phyloP scores from a whole-genome alignment of 1,284 basidiomycete species.

The Tausonia pullulans region DNA sequence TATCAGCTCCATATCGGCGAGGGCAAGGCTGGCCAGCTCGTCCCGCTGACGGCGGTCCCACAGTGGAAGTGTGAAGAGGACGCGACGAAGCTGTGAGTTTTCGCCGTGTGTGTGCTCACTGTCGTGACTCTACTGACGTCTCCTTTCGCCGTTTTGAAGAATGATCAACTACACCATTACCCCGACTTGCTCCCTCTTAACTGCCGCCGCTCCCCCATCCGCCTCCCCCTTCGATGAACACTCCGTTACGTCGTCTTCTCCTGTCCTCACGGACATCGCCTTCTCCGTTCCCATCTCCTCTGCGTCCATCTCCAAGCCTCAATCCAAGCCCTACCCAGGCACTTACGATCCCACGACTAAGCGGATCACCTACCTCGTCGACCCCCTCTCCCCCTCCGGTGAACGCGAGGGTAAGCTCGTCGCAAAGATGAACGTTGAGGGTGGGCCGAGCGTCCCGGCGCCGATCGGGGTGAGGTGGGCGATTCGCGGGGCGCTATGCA shows the following conservation, averaged over 20 bases:
- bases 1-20: constrained; percentile 40
- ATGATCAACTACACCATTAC: constrained; percentile 38
- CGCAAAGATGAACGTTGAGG: constrained; percentile 34
- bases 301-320: constrained; percentile 36
- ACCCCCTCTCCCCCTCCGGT: constrained; percentile 20
- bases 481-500: constrained; percentile 32
- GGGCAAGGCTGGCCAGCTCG: constrained; percentile 25
- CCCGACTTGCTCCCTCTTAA: constrained; percentile 16
- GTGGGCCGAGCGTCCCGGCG: constrained; percentile 24
- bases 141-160: too few relatives aligned
- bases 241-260: background rate
- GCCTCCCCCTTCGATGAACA: constrained; percentile 19
- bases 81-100: constrained; percentile 36
- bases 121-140: too few relatives aligned
- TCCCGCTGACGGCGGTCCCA: constrained; percentile 38
- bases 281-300: constrained; percentile 33
- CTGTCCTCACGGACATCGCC: constrained; percentile 24
- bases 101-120: too few relatives aligned
- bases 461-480: constrained; percentile 37
- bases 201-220: background rate
- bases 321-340: constrained; percentile 40
- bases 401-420: constrained; percentile 35
- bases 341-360: constrained; percentile 32
- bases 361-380: constrained; percentile 32
- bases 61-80: constrained; percentile 41